Conservation (phyloP, 805 yeast species). For the Ogataea methanolica region DNA sequence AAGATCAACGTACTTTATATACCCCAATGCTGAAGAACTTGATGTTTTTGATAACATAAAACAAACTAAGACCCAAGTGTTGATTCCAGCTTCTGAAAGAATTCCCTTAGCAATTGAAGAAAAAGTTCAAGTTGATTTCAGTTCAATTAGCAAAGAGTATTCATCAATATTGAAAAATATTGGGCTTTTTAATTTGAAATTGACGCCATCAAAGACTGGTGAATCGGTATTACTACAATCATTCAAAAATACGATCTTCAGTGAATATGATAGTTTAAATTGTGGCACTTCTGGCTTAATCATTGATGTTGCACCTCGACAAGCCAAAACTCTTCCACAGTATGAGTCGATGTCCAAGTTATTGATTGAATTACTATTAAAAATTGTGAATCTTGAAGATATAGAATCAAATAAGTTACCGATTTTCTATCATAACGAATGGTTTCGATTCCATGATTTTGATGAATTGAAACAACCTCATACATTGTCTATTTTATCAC, state of each 20-base stretch:
- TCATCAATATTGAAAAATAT: conserved; percentile 4
- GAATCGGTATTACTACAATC: not conserved
- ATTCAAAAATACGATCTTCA: conserved; percentile 13
- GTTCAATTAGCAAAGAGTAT: conserved; percentile 4
- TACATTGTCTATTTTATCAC: conserved; percentile 3
- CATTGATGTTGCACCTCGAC: conserved; percentile 28
- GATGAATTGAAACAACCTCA: conserved; percentile 1
- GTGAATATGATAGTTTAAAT: conserved; percentile 11
- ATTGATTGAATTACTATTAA: conserved; percentile 7
- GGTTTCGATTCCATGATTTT: conserved; percentile 20
- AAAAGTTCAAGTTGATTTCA: conserved; percentile 10
- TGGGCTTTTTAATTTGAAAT: conserved; percentile 10
- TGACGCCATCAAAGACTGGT: not conserved
- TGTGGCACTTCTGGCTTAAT: conserved; percentile 13
- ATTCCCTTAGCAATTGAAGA: conserved; percentile 16
- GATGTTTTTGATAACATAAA: conserved; percentile 12
- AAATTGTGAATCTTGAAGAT: conserved; percentile 3
- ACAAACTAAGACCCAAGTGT: conserved; percentile 9
- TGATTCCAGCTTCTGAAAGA: conserved; percentile 15
- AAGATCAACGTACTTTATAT: conserved; percentile 18
- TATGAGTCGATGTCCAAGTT: conserved; percentile 16
- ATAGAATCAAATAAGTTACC: conserved; percentile 5
- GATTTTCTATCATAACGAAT: conserved; percentile 19
- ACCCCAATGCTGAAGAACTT: conserved; percentile 10
- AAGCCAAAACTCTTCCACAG: conserved; percentile 16